phyloP scores from a whole-genome alignment of 129 eudicot genomes.

The carrot (Daucus carota) region DNA sequence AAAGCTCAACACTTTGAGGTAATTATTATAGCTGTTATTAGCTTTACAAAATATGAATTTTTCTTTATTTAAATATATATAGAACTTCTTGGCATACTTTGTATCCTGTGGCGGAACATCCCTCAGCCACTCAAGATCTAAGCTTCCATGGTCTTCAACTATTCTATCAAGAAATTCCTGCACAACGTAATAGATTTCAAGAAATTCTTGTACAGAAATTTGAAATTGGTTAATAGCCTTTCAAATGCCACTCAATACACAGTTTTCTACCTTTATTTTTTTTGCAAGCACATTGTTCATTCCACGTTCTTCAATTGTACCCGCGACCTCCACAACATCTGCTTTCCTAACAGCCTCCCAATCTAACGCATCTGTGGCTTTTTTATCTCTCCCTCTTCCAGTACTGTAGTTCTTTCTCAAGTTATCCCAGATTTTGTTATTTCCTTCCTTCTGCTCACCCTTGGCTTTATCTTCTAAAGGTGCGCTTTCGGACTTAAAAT shows the following conservation, averaged over 20 bases:
- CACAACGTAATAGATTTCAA: background rate
- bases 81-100: slow-evolving; percentile 39
- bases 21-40: too few species aligned
- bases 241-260: background rate
- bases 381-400: slow-evolving; percentile 14
- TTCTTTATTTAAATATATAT: background rate
- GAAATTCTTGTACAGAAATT: background rate
- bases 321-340: slow-evolving; percentile 31
- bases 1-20: background rate
- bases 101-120: slow-evolving; percentile 60
- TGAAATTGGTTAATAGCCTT: background rate
- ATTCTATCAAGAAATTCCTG: slow-evolving; percentile 63
- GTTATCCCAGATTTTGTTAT: slow-evolving; percentile 43
- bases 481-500: slow-evolving; percentile 8
- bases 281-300: slow-evolving; percentile 48
- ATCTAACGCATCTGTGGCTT: slow-evolving; percentile 45
- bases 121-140: slow-evolving; percentile 87
- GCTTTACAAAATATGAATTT: too few species aligned
- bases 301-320: slow-evolving; percentile 48
- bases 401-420: slow-evolving; percentile 25
- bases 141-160: slow-evolving; percentile 53
- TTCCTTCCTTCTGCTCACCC: slow-evolving; percentile 22
- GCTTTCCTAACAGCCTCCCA: slow-evolving; percentile 73
- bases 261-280: slow-evolving; percentile 45
- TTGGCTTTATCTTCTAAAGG: slow-evolving; percentile 24